A percentile compares a stretch with the other conserved stretches of the same genome.
Evolutionary conservation across 768 basidiomycete species (phyloP).

Genomic region (Hygrocybe punicea): DNA sequence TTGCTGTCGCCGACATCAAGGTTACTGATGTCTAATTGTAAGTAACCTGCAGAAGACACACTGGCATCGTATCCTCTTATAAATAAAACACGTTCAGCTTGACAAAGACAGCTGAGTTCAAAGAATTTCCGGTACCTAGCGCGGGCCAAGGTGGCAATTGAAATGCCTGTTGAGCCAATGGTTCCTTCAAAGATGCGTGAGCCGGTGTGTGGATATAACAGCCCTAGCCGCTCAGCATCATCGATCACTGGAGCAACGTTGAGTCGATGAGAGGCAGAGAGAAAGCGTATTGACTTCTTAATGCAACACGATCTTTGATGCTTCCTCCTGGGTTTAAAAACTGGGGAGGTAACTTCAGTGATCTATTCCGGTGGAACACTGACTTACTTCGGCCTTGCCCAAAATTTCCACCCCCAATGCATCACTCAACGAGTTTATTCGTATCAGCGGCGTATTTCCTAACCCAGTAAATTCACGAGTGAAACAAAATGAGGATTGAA

Average conservation of each 20-base stretch:
- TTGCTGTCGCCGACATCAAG: conserved; percentile 46
- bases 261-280: not conserved
- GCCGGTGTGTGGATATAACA: conserved; percentile 80
- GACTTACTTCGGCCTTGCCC: conserved; percentile 84
- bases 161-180: conserved; percentile 94
- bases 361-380: not conserved
- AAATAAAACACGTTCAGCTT: not conserved
- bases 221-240: conserved; percentile 81
- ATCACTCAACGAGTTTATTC: conserved; percentile 89
- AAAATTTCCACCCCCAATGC: conserved; percentile 91
- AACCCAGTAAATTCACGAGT: not conserved
- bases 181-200: conserved; percentile 97
- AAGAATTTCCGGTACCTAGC: conserved; percentile 54
- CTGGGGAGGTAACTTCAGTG: conserved; percentile 37
- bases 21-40: not conserved
- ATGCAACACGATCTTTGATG: conserved; percentile 95
- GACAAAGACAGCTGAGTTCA: not conserved
- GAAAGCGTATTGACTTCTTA: conserved; percentile 60
- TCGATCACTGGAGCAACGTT: conserved; percentile 68
- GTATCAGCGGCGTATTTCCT: conserved; percentile 93
- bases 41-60: conserved; percentile 33
- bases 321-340: conserved; percentile 97
- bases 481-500: not conserved
- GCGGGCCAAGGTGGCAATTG: conserved; percentile 87
- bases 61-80: conserved; percentile 89